Evolutionary conservation across 495 filamentous ascomycete genomes (phyloP).

Genomic region (Hypoxylon subgilvum): DNA sequence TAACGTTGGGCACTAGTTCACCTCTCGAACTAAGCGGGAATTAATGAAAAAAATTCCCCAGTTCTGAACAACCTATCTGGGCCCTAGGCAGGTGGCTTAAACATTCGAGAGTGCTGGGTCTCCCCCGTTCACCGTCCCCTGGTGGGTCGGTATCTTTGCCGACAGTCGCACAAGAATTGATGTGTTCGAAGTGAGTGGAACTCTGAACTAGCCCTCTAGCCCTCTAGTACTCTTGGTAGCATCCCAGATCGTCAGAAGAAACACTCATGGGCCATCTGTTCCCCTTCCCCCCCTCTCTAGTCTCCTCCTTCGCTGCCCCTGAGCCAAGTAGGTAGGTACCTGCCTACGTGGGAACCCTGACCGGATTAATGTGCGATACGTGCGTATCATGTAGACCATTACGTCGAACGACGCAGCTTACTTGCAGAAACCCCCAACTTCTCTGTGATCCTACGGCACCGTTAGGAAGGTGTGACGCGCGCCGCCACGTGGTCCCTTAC

Average conservation of each 20-base stretch:
- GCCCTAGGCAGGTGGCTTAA: constrained; percentile 1
- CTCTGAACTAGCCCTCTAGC: background rate
- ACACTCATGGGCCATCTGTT: no score
- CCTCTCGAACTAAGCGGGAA: constrained; percentile 5
- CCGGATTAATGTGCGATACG: constrained; percentile 10
- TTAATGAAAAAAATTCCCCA: background rate
- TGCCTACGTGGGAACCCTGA: background rate
- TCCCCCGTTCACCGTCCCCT: background rate
- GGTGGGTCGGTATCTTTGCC: constrained; percentile 28
- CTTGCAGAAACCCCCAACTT: background rate
- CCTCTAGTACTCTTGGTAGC: no score
- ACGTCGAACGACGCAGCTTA: background rate
- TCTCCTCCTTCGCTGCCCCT: background rate
- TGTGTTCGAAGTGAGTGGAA: no score
- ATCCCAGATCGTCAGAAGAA: constrained; percentile 1
- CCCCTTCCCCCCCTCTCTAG: background rate
- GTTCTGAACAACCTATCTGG: background rate
- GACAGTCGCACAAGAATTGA: constrained; percentile 18
- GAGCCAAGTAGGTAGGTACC: background rate
- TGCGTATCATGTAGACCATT: constrained; percentile 18
- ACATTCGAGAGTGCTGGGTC: background rate
- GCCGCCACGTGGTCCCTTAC: constrained; percentile 7
- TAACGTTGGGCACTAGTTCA: constrained; percentile 28
- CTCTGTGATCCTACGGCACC: background rate
- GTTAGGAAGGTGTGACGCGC: constrained; percentile 14